Conservation (phyloP, 345 rosid genomes). For the Noccaea caerulescens region DNA sequence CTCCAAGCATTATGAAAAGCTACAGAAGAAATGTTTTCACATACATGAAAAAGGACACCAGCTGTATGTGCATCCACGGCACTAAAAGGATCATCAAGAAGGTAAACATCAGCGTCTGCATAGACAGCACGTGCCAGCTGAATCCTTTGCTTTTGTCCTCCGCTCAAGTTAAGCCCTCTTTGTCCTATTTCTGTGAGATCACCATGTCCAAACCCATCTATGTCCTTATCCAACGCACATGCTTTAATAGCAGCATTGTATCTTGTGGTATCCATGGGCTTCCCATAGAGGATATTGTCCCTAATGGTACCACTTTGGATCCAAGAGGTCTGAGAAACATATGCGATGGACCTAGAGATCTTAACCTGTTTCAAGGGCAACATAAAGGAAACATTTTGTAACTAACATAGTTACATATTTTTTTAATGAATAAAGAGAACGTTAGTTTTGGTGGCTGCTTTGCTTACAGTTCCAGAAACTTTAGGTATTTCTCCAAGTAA, state of each 20-base stretch:
- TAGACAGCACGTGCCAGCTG: constrained; percentile 83
- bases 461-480: constrained; percentile 70
- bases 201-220: constrained; percentile 63
- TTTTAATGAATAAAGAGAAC: no score
- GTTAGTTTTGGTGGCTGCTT: no score
- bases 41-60: constrained; percentile 67
- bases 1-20: constrained; percentile 1
- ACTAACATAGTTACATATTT: background rate
- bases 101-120: constrained; percentile 72
- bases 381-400: constrained; percentile 8
- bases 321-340: constrained; percentile 83
- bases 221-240: constrained; percentile 77
- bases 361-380: constrained; percentile 50
- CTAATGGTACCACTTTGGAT: constrained; percentile 82
- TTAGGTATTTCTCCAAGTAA: constrained; percentile 71
- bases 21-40: constrained; percentile 19
- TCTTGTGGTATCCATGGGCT: constrained; percentile 59
- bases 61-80: constrained; percentile 90
- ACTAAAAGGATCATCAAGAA: constrained; percentile 85
- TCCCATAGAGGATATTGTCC: constrained; percentile 70
- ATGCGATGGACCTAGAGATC: constrained; percentile 62
- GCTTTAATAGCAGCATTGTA: constrained; percentile 60
- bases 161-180: constrained; percentile 88
- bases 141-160: constrained; percentile 89
- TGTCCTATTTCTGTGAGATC: constrained; percentile 86